Percentiles rank a stretch among this genome's conserved stretches.
phyloP scores from a whole-genome alignment of 208 protist species.

The Wallacemonas sp. region DNA sequence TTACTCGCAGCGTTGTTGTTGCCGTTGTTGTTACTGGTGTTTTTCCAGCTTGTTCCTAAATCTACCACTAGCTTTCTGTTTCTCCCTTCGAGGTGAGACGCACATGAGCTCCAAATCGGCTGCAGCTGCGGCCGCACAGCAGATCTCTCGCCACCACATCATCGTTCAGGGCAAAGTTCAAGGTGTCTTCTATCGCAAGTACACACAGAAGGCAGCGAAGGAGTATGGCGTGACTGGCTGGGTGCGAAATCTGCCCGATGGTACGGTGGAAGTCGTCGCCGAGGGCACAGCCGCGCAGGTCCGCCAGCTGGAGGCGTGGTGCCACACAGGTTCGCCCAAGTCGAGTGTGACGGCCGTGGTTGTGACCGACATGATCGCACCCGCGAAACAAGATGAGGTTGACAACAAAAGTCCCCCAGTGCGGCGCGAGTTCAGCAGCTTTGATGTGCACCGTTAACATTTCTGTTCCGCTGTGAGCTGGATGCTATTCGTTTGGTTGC shows the following conservation, averaged over 20 bases:
- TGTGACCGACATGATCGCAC: conserved; percentile 18
- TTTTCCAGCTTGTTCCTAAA: not conserved
- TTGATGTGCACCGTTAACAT: conserved; percentile 13
- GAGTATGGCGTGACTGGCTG: conserved; percentile 70
- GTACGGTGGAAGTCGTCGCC: conserved; percentile 75
- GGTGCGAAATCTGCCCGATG: conserved; percentile 78
- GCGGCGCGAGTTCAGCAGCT: not conserved
- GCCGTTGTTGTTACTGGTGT: not conserved
- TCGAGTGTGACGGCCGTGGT: conserved; percentile 38
- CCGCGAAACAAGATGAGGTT: not conserved
- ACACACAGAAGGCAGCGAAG: conserved; percentile 53
- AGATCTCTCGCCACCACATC: conserved; percentile 40
- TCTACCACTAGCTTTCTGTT: no score
- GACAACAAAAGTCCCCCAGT: not conserved
- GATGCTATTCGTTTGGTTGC: no score
- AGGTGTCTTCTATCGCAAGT: conserved; percentile 89
- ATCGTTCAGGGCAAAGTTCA: conserved; percentile 84
- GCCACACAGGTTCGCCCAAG: conserved; percentile 75
- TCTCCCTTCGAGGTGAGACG: not conserved
- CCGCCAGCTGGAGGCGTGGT: conserved; percentile 61
- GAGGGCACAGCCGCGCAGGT: conserved; percentile 58
- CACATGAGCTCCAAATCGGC: not conserved
- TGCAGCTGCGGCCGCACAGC: not conserved
- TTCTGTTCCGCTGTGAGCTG: no score
- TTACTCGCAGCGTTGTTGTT: no score